Conservation (phyloP, 1,139 yeast species). For the Pichia sp. region DNA sequence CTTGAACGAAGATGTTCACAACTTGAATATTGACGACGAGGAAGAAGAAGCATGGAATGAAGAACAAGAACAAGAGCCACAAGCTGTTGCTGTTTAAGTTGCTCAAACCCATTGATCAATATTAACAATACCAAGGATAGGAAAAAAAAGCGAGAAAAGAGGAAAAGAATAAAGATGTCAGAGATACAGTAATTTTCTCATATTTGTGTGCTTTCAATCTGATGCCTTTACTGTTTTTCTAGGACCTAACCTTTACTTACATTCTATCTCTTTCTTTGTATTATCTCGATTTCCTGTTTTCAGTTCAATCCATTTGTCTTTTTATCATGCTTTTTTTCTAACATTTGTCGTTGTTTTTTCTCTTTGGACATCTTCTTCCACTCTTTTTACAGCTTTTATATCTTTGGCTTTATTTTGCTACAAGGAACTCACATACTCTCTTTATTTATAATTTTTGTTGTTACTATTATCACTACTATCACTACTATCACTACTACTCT, state of each 20-base stretch:
- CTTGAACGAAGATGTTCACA: constrained; percentile 39
- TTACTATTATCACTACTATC: not conserved
- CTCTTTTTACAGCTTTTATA: constrained; percentile 1
- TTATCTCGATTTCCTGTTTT: not conserved
- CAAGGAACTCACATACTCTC: constrained; percentile 5
- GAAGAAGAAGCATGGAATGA: constrained; percentile 27
- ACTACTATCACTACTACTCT: not conserved
- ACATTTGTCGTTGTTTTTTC: not conserved
- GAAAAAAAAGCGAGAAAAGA: not conserved
- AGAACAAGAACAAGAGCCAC: constrained; percentile 25
- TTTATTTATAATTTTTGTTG: constrained; percentile 1
- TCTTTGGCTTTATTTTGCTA: constrained; percentile 2
- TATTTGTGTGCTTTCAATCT: constrained; percentile 2
- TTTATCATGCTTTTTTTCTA: not conserved
- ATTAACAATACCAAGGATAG: not conserved
- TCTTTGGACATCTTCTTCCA: not conserved
- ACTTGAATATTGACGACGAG: constrained; percentile 51
- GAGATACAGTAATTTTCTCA: not conserved
- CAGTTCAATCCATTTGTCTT: not conserved
- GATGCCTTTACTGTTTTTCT: constrained; percentile 1
- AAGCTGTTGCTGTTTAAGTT: constrained; percentile 26
- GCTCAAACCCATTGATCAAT: not conserved
- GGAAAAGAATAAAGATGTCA: not conserved
- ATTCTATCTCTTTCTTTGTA: constrained; percentile 2
- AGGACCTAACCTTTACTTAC: not conserved